Base-by-base conservation (phyloP, 495 filamentous ascomycete genomes). In the Venustampulla echinocandica region DNA sequence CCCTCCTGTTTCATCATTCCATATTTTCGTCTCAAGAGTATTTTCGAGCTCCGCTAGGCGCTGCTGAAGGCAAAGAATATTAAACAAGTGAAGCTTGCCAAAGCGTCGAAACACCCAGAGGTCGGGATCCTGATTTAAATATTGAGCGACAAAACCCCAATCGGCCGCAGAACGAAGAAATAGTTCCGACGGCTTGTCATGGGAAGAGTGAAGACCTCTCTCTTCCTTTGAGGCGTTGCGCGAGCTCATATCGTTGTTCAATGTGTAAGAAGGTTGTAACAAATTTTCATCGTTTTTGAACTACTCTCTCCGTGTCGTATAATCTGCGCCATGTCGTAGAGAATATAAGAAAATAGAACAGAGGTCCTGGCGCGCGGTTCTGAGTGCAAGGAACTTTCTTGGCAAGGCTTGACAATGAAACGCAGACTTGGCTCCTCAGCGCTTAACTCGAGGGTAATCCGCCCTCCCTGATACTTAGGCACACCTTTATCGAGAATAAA, bases 71-170 rank as follows among this genome's bases (percentile, higher is more conserved):
- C 32, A 30, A 18, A 49, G 47, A 28, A 49, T 24, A 44, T 49
- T 49, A 30, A 49, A 49, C 6, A 49, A 22, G 39, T 49, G 47
- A 42, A 49, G 47, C 22, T 44, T 34, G 0, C 47, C 47, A 44
- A 49, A 49, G 19, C 47, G 47, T 19, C 47, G 47, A 28, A 49
- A 49, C 15, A 49, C 47, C 47, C 47, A 49, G 30, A 49, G 47
- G 32, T 49, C 47, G 6, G 47, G 21, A 38, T 49, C 47, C 10
- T 35, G 20, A 22, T 49, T 38, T 21, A 49, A 43, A 25, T 43
- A 17, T 25, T 25, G 19, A 25, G 40, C 40, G 40, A 25, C 24
- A 22, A 24, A 25, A 25, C 19, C 22, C 24, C 24, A 24, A 22
- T 43, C 40, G 10, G 40, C 33, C 33, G 5, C 4, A 35, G 33